These are phyloP conservation scores for Panicum miliaceum DNA, from an alignment of 176 grass and related monocot species.

Conservation along the genomic window DNA sequence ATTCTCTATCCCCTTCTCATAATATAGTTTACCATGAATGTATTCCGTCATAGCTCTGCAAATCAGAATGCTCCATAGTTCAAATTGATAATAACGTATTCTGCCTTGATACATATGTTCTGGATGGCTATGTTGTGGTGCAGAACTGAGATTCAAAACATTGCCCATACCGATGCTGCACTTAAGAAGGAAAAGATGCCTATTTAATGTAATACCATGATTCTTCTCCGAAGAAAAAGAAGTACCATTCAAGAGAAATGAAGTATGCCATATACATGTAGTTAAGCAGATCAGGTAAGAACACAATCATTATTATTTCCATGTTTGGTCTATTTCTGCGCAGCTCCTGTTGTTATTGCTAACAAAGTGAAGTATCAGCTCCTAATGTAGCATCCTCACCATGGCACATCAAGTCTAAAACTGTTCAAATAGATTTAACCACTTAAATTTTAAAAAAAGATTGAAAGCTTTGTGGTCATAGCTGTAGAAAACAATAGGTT, in stretches of 20 bases:
- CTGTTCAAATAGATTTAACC: neutral
- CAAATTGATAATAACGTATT: neutral
- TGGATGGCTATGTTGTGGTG: neutral
- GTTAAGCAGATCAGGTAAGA: too few species aligned
- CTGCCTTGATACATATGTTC: neutral
- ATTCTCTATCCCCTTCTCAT: neutral
- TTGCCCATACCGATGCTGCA: neutral
- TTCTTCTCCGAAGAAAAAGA: neutral
- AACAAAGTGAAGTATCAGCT: neutral
- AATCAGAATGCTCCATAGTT: conserved; percentile 22
- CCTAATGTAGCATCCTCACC: neutral
- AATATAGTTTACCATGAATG: neutral
- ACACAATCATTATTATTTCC: neutral
- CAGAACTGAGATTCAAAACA: neutral
- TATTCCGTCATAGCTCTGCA: neutral
- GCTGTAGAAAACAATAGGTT: too few species aligned
- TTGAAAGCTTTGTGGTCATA: neutral
- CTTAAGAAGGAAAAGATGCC: neutral
- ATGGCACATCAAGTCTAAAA: neutral
- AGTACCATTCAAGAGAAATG: neutral
- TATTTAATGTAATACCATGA: neutral
- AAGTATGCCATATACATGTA: too few species aligned
- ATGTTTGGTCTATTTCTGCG: neutral
- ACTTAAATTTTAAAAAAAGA: neutral
- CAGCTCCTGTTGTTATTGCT: neutral